Base-by-base conservation (phyloP, 352 stramenopile species). In the Plasmopara viticola region DNA sequence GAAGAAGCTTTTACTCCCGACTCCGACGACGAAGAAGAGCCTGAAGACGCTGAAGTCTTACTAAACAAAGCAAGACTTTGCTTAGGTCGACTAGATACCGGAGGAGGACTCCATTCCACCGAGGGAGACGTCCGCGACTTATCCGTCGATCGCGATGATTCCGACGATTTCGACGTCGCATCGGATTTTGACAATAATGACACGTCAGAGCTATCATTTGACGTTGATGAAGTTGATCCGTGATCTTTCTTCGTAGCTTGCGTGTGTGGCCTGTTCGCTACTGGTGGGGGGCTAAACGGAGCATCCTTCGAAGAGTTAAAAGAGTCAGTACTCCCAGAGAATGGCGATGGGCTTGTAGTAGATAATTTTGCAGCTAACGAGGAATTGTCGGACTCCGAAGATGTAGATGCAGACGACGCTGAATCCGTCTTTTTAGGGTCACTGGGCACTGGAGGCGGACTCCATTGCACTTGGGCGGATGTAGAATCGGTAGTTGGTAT, bases 181-280 rank as follows among this genome's bases (percentile, higher is more conserved):
- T 20, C 28, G 8, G 56, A 65, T 40, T 51, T 47, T n/a, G 60
- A 65, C 1, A 49, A 56, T 34, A 54, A 52, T 15, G 47, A 46
- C 5, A 35, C 13, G 9, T 60, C 35, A 25, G 58, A 51, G 25
- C 33, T 59, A 13, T 43, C 44, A 17, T 43, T 38, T 10, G 48
- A 51, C 29, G 17, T 44, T 15, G 45, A 62, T n/a, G 49, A 51
- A 15, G 43, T 58, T 39, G 55, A 57, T 39, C 39, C 51, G 25
- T 56, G 60, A 9, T 53, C 44, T 42, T 55, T 50, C 4, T 41
- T 9, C 8, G 43, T 41, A 38, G 44, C 17, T 25, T 54, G 18
- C 20, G 44, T 70, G 47, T 58, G 52, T 8, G 62, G 62, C 14
- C 29, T 44, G 47, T 42, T 60, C 45, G 58, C 67, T 50, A 68